These are phyloP conservation scores for Flaveria floridana DNA, from an alignment of 140 eudicot genomes.

Conservation along the genomic window DNA sequence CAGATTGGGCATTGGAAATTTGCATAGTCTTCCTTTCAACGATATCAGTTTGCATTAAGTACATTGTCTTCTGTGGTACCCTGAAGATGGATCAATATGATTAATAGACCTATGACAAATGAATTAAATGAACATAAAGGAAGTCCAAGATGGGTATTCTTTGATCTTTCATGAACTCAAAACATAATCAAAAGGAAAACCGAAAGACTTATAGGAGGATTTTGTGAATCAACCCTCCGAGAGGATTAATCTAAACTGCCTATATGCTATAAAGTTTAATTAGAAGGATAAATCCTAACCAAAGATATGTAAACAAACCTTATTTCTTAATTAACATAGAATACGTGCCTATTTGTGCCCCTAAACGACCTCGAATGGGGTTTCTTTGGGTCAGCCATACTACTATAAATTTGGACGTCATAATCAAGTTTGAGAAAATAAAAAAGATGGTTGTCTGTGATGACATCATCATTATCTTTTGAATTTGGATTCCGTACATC, in stretches of 20 bases:
- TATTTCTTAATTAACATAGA: not conserved
- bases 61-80: constrained; percentile 2
- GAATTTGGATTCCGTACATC: not conserved
- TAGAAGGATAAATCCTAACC: not conserved
- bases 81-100: not conserved
- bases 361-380: not conserved
- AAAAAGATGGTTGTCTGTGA: constrained; percentile 12
- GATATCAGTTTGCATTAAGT: constrained; percentile 1
- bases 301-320: not conserved
- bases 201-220: not conserved
- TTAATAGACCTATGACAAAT: not conserved
- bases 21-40: not conserved
- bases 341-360: not conserved
- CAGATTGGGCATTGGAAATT: not conserved
- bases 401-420: not conserved
- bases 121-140: not conserved
- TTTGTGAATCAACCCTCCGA: not conserved
- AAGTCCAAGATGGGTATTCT: not conserved
- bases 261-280: not conserved
- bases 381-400: too few relatives aligned
- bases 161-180: constrained; percentile 2
- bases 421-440: not conserved
- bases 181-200: not conserved
- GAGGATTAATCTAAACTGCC: not conserved
- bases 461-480: not conserved